Percentiles rank a stretch among this genome's conserved stretches.
phyloP scores from a whole-genome alignment of 495 filamentous ascomycete species.

The Platismatia glauca region DNA sequence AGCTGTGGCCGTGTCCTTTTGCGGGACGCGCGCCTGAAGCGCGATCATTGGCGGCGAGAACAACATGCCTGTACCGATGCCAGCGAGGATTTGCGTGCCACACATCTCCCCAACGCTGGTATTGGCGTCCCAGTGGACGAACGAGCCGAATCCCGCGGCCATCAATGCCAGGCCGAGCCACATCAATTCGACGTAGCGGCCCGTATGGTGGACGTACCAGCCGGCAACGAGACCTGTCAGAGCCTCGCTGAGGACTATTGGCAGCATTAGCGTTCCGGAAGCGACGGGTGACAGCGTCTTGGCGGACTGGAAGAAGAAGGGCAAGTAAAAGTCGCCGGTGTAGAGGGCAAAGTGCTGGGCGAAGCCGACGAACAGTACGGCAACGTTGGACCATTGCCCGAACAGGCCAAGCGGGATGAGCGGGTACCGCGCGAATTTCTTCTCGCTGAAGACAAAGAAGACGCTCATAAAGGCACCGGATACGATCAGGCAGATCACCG shows the following conservation, averaged over 20 bases:
- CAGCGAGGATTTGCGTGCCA: constrained; percentile 54
- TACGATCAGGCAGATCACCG: constrained; percentile 68
- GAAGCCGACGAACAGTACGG: constrained; percentile 48
- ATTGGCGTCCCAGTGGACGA: constrained; percentile 36
- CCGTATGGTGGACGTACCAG: constrained; percentile 49
- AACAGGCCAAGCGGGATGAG: constrained; percentile 70
- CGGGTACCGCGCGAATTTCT: constrained; percentile 64
- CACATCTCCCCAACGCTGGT: constrained; percentile 37
- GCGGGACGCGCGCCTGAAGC: constrained; percentile 59
- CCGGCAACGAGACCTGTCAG: constrained; percentile 41
- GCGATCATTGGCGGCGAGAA: constrained; percentile 65
- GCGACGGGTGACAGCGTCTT: constrained; percentile 41
- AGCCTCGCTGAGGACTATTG: constrained; percentile 44
- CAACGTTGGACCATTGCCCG: constrained; percentile 47
- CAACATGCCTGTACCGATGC: constrained; percentile 41
- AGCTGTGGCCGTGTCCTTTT: constrained; percentile 64
- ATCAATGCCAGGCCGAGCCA: constrained; percentile 40
- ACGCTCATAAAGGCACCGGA: constrained; percentile 57
- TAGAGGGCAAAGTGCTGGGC: constrained; percentile 56
- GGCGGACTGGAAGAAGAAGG: constrained; percentile 49
- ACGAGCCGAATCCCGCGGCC: constrained; percentile 44
- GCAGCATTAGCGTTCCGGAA: constrained; percentile 46
- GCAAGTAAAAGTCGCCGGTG: constrained; percentile 48
- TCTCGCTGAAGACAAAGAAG: constrained; percentile 60
- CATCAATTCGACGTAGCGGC: constrained; percentile 50